Evolutionary conservation across 345 rosid genomes (phyloP).

Genomic region (Aethionema arabicum): DNA sequence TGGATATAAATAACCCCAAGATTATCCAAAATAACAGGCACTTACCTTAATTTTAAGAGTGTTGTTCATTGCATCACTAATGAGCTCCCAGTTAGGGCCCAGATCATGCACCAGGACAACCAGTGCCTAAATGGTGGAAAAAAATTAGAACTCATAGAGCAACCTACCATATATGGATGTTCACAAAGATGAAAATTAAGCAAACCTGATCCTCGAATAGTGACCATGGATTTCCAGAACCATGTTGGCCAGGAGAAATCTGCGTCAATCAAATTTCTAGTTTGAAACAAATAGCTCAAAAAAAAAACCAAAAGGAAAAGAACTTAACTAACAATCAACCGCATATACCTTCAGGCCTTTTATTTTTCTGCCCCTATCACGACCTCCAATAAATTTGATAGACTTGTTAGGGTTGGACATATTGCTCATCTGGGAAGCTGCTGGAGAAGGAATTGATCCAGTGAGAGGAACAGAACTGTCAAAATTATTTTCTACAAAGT

Average conservation of each 20-base stretch:
- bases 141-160: slow-evolving; percentile 29
- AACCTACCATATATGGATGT: slow-evolving; percentile 26
- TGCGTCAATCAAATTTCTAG: slow-evolving; percentile 41
- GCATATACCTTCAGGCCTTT: slow-evolving; percentile 73
- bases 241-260: slow-evolving; percentile 73
- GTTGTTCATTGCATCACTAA: slow-evolving; percentile 93
- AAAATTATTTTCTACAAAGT: slow-evolving; percentile 55
- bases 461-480: slow-evolving; percentile 54
- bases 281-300: slow-evolving; percentile 5
- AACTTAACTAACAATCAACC: slow-evolving; percentile 27
- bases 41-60: slow-evolving; percentile 86
- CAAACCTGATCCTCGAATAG: slow-evolving; percentile 96
- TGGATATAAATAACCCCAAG: slow-evolving; percentile 8
- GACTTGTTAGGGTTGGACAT: slow-evolving; percentile 81
- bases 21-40: slow-evolving; percentile 20
- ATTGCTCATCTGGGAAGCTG: slow-evolving; percentile 91
- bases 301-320: slow-evolving; percentile 10
- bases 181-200: slow-evolving; percentile 19
- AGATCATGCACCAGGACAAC: slow-evolving; percentile 97
- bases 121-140: slow-evolving; percentile 68
- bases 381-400: slow-evolving; percentile 67
- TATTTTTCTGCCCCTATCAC: slow-evolving; percentile 73
- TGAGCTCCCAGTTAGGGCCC: slow-evolving; percentile 99
- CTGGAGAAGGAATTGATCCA: slow-evolving; percentile 81
- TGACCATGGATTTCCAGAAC: slow-evolving; percentile 90